phyloP scores from a whole-genome alignment of 129 eudicot species.

The Artemisia tridentata region DNA sequence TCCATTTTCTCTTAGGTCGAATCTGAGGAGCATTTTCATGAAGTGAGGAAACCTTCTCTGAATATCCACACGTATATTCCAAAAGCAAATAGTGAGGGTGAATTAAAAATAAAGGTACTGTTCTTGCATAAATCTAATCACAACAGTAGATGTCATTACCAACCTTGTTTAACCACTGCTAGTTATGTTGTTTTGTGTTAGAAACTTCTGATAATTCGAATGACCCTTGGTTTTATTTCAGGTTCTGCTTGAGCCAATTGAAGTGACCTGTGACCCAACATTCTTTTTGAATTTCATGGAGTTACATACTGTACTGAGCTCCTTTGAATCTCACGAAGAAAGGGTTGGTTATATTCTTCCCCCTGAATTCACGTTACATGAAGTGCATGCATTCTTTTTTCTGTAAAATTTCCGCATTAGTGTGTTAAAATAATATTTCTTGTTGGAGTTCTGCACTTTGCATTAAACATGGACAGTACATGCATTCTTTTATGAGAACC shows the following conservation, averaged over 20 bases:
- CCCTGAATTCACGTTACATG: slow-evolving; percentile 4
- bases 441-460: slow-evolving; percentile 2
- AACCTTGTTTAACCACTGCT: neutral
- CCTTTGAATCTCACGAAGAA: slow-evolving; percentile 49
- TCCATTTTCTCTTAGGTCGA: slow-evolving; percentile 38
- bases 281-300: slow-evolving; percentile 52
- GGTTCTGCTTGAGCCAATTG: slow-evolving; percentile 71
- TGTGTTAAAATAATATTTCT: neutral
- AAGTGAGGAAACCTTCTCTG: slow-evolving; percentile 40
- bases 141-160: slow-evolving; percentile 15
- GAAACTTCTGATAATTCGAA: slow-evolving; percentile 16
- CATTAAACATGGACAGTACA: neutral
- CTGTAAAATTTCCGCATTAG: slow-evolving; percentile 7
- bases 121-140: neutral
- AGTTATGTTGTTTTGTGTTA: too few relatives aligned
- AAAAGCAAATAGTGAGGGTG: slow-evolving; percentile 39
- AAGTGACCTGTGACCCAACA: slow-evolving; percentile 53
- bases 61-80: slow-evolving; percentile 58
- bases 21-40: slow-evolving; percentile 30
- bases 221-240: slow-evolving; percentile 34
- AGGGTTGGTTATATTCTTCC: slow-evolving; percentile 43
- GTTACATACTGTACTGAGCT: slow-evolving; percentile 41
- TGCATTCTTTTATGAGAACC: neutral
- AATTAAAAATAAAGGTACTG: slow-evolving; percentile 52
- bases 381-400: slow-evolving; percentile 15